Conservation (phyloP, 108 stramenopile genomes). For the Schizochytrium sp. region DNA sequence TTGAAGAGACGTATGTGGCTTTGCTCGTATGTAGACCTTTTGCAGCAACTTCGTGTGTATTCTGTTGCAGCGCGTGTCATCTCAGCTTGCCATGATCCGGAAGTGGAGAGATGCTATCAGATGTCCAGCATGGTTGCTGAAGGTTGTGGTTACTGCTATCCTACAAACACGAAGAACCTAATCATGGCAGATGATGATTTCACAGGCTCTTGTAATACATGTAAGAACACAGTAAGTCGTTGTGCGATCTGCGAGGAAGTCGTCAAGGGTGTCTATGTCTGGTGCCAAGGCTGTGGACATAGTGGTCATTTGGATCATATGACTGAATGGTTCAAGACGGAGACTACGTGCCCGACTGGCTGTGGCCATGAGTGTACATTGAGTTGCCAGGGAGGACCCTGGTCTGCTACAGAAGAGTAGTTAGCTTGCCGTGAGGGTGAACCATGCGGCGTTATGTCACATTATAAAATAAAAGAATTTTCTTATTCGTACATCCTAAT, state of each 20-base stretch:
- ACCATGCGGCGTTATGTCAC: too few relatives aligned
- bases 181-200: background rate
- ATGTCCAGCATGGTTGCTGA: conserved; percentile 51
- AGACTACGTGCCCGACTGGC: conserved; percentile 59
- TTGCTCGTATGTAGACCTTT: conserved; percentile 28
- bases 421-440: too few relatives aligned
- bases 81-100: background rate
- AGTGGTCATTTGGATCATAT: conserved; percentile 60
- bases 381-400: background rate
- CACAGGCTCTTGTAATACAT: conserved; percentile 9
- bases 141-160: conserved; percentile 8
- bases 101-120: conserved; percentile 22
- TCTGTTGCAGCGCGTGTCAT: conserved; percentile 8
- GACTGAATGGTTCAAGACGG: conserved; percentile 59
- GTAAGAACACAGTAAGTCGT: background rate
- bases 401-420: too few relatives aligned
- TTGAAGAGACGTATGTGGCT: background rate
- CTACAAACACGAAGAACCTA: background rate
- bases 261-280: conserved; percentile 35
- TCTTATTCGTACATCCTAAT: too few relatives aligned
- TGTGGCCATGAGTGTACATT: conserved; percentile 55
- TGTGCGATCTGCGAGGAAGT: conserved; percentile 54
- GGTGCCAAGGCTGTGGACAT: conserved; percentile 61
- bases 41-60: conserved; percentile 35
- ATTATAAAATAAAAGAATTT: too few relatives aligned